Evolutionary conservation across 306 rosid species (phyloP).

Genomic region (Spatholobus suberectus): DNA sequence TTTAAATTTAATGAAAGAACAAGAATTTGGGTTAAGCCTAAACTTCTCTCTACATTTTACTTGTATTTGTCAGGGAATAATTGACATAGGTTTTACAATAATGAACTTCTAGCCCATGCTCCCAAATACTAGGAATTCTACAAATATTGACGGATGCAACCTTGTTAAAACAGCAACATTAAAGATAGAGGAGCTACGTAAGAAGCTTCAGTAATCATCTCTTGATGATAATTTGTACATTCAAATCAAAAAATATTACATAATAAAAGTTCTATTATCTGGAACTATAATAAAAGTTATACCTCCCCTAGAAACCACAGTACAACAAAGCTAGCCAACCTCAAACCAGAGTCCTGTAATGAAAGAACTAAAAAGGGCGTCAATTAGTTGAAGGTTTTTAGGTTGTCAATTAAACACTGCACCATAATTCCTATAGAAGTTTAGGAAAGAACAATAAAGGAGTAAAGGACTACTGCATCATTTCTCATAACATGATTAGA

Average conservation of each 20-base stretch:
- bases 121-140: conserved; percentile 16
- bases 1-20: not conserved
- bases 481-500: not conserved
- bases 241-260: conserved; percentile 27
- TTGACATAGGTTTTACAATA: not conserved
- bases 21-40: not conserved
- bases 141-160: conserved; percentile 96
- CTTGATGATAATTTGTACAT: conserved; percentile 27
- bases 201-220: conserved; percentile 75
- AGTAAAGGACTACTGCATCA: not conserved
- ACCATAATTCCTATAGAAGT: not conserved
- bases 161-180: conserved; percentile 88
- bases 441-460: not conserved
- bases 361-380: not conserved
- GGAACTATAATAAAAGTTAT: too few species aligned
- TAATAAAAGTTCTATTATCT: not conserved
- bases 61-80: not conserved
- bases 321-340: too few species aligned
- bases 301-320: too few species aligned
- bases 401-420: not conserved
- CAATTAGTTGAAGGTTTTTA: not conserved
- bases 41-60: conserved; percentile 12
- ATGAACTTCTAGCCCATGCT: conserved; percentile 2
- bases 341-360: not conserved
- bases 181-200: conserved; percentile 91